Conservation (phyloP, 2,329 filamentous ascomycete genomes). For the Zopfia rhizophila region DNA sequence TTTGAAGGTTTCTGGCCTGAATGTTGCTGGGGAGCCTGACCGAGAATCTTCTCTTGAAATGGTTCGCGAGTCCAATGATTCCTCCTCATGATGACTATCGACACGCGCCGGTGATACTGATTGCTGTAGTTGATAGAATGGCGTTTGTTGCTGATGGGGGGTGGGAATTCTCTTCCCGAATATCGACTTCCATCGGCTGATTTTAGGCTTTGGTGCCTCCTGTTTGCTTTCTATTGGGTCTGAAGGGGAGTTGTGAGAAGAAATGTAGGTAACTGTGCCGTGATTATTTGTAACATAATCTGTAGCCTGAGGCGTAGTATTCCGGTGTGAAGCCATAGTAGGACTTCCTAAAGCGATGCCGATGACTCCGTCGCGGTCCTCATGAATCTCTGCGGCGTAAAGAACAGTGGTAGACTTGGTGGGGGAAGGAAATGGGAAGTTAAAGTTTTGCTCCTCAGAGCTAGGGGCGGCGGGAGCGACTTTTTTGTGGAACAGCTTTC, state of each 20-base stretch:
- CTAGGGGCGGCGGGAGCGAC: conserved; percentile 32
- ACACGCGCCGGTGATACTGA: conserved; percentile 34
- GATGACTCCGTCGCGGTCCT: conserved; percentile 44
- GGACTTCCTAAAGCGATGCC: conserved; percentile 54
- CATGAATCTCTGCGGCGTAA: conserved; percentile 40
- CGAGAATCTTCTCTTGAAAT: conserved; percentile 25
- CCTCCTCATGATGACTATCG: conserved; percentile 46
- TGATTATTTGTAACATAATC: conserved; percentile 27
- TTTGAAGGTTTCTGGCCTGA: conserved; percentile 41
- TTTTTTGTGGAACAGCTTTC: conserved; percentile 49
- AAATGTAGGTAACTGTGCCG: conserved; percentile 30
- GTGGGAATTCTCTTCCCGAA: conserved; percentile 45
- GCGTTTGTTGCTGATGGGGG: conserved; percentile 32
- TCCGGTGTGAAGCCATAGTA: conserved; percentile 44
- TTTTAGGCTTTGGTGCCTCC: conserved; percentile 43
- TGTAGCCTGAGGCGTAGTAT: conserved; percentile 31
- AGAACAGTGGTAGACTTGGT: conserved; percentile 42
- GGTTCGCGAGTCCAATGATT: conserved; percentile 29
- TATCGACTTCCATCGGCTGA: conserved; percentile 52
- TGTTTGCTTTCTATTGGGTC: conserved; percentile 13
- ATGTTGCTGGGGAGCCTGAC: conserved; percentile 37
- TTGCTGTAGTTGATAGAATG: conserved; percentile 49
- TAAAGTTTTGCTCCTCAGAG: conserved; percentile 34
- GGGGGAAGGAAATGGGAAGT: conserved; percentile 39
- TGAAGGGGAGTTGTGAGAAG: conserved; percentile 16